Evolutionary conservation across 2,329 filamentous ascomycete species (phyloP).

Genomic region (Clonostachys rosea): DNA sequence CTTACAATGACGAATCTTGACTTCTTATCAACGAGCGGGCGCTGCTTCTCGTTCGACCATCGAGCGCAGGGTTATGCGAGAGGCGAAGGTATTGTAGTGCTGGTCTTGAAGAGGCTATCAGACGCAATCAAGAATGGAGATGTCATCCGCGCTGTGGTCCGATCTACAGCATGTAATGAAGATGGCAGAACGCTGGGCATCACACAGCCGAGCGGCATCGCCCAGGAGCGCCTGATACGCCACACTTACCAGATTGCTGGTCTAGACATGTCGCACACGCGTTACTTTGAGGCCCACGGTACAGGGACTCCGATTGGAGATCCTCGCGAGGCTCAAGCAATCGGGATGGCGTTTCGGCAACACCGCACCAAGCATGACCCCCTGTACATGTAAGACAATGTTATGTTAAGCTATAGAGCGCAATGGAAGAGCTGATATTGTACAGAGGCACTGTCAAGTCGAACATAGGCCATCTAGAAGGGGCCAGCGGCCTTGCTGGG

Average conservation of each 20-base stretch:
- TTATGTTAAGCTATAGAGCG: no score
- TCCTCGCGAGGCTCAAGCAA: constrained; percentile 26
- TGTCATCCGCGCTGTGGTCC: constrained; percentile 22
- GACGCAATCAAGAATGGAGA: constrained; percentile 34
- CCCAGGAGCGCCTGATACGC: constrained; percentile 29
- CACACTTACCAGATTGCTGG: constrained; percentile 29
- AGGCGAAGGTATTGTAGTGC: constrained; percentile 28
- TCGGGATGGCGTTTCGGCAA: constrained; percentile 11
- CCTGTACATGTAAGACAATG: constrained; percentile 6
- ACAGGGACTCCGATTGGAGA: constrained; percentile 45
- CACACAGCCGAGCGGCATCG: constrained; percentile 25
- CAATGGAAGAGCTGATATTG: no score
- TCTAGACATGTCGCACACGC: constrained; percentile 24
- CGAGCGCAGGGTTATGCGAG: constrained; percentile 33
- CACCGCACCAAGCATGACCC: background rate
- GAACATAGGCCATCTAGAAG: constrained; percentile 12
- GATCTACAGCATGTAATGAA: constrained; percentile 19
- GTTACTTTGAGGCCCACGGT: constrained; percentile 42
- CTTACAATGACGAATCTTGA: constrained; percentile 18
- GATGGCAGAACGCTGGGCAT: constrained; percentile 34
- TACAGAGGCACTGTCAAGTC: constrained; percentile 7
- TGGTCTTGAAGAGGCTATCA: constrained; percentile 30
- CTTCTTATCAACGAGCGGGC: constrained; percentile 1
- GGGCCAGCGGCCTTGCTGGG: constrained; percentile 9
- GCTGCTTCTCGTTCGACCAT: constrained; percentile 16